phyloP scores from a whole-genome alignment of 2,329 filamentous ascomycete species.

The Aspergillus puulaauensis region DNA sequence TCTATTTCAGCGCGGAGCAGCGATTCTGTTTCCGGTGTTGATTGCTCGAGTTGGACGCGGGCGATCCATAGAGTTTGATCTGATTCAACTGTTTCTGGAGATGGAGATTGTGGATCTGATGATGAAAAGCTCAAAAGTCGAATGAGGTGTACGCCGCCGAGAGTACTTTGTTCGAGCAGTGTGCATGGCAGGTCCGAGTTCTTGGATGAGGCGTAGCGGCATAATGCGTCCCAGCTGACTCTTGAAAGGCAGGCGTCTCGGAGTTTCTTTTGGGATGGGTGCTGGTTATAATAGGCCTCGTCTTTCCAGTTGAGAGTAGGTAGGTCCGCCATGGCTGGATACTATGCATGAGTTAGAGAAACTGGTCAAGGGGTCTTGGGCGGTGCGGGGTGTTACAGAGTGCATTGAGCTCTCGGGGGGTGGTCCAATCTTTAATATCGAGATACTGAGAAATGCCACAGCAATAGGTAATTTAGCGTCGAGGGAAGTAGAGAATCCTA shows the following conservation, averaged over 20 bases:
- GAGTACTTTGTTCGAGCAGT: background rate
- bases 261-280: background rate
- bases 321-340: no score
- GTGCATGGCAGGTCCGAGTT: background rate
- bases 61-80: slow-evolving; percentile 3
- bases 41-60: slow-evolving; percentile 1
- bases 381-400: no score
- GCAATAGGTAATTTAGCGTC: no score
- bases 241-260: slow-evolving; percentile 3
- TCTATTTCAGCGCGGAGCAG: background rate
- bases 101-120: no score
- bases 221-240: slow-evolving; percentile 5
- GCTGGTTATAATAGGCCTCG: background rate
- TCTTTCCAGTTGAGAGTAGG: background rate
- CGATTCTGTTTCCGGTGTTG: background rate
- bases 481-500: no score
- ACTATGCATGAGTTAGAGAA: no score
- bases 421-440: no score
- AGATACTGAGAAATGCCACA: no score
- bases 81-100: no score
- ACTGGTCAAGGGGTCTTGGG: no score
- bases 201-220: slow-evolving; percentile 4
- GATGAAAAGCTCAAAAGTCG: background rate
- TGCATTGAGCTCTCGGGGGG: no score
- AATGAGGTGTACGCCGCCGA: slow-evolving; percentile 6